Conservation (phyloP, 441 rosid species). For the Monsonia emarginata region DNA sequence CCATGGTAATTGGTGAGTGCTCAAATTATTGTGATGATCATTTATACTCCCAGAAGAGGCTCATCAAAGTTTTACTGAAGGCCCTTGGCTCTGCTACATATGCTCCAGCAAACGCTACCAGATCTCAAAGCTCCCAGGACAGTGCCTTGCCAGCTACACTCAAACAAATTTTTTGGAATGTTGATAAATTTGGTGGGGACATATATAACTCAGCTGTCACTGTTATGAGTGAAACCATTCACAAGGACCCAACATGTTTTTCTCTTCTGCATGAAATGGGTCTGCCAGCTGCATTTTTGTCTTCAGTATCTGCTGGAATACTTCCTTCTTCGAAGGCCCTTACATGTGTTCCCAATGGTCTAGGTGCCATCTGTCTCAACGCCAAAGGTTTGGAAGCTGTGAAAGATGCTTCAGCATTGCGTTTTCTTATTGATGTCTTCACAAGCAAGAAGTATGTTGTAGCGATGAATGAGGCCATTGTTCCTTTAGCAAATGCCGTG, state of each 20-base stretch:
- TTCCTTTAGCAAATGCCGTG: conserved; percentile 90
- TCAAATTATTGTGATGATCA: conserved; percentile 51
- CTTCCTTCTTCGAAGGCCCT: conserved; percentile 95
- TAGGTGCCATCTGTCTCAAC: conserved; percentile 94
- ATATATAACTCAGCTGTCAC: conserved; percentile 91
- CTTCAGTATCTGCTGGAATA: conserved; percentile 73
- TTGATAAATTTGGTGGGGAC: conserved; percentile 91
- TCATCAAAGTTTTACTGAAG: conserved; percentile 81
- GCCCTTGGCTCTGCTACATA: conserved; percentile 97
- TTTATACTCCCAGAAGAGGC: conserved; percentile 70
- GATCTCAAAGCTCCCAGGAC: conserved; percentile 67
- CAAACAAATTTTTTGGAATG: conserved; percentile 60
- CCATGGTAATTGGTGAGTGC: conserved; percentile 53
- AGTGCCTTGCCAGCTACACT: conserved; percentile 72
- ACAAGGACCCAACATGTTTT: conserved; percentile 93
- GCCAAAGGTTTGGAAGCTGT: conserved; percentile 88
- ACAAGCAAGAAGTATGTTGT: conserved; percentile 81
- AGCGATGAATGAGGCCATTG: conserved; percentile 91
- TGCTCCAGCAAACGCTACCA: conserved; percentile 59
- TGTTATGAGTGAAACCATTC: conserved; percentile 95
- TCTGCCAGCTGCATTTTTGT: conserved; percentile 84
- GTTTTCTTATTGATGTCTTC: conserved; percentile 71
- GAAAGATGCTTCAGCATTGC: conserved; percentile 70
- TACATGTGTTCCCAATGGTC: conserved; percentile 86
- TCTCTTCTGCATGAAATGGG: conserved; percentile 71